Base-by-base conservation (phyloP, 192 early-diverging fungal species). In the Dispira simplex region DNA sequence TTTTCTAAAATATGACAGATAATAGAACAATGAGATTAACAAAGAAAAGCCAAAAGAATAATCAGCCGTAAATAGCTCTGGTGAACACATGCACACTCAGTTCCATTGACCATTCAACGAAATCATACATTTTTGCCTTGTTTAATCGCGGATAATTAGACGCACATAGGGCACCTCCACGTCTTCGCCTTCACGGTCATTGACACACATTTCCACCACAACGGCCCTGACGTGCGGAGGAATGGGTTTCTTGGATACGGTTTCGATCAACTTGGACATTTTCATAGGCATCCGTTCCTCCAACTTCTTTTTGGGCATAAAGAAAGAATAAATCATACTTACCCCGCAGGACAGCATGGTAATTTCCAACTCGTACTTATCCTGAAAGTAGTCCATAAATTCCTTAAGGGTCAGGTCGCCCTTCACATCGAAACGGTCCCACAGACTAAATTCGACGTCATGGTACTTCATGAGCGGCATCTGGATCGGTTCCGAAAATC, bases 401-500 rank as follows among this genome's bases (percentile, higher is more conserved):
- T 93, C 86, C 72, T 90, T 80, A 69, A 99, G 74, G 1, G 95
- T 97, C 46, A 93, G 65, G 67, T 97, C 90, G 10, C 77, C 75
- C 48, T 85, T 67, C 46, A 95, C 79, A 64, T 91, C 89, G 70
- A 99, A 92, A 45, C 92, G 83, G 67, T 99, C 97, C 97, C 97
- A 99, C 21, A 96, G 78, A 39, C 85, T 95, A 70, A 86, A 95
- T 71, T 92, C 82, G 0, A 64, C 73, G 63, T 88, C 93, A 69
- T 91, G 75, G 76, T 95, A 97, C 80, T 93, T 85, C 60, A 82
- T 75, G 69, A 85, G 91, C n/a, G 78, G 86, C 6, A 89, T 88
- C 18, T 86, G 83, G 69, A 99, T 92, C 12, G 97, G 97, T 70
- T 99, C 97, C 23, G 97, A 99, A 73, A 99, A 99, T 23, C 88